Percentiles rank a stretch among this genome's conserved stretches.
phyloP scores from a whole-genome alignment of 2,329 filamentous ascomycete species.

The Aureobasidium sp. region DNA sequence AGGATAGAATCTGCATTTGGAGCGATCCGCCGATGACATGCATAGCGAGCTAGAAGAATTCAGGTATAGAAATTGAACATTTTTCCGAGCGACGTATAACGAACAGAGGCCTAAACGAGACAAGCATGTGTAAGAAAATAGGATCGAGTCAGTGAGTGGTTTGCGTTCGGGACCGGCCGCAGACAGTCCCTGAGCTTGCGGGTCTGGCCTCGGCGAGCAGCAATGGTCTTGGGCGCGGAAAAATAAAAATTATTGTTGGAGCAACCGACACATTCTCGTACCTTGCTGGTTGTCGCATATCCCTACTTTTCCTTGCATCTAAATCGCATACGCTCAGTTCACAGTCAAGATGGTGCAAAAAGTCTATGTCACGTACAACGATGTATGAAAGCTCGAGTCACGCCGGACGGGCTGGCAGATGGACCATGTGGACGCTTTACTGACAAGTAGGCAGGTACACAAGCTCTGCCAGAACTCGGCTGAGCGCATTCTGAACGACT shows the following conservation, averaged over 20 bases:
- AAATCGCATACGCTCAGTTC: background rate
- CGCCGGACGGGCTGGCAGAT: background rate
- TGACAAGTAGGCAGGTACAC: slow-evolving; percentile 63
- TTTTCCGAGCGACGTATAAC: background rate
- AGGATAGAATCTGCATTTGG: slow-evolving; percentile 29
- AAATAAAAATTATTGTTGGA: slow-evolving; percentile 13
- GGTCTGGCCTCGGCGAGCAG: slow-evolving; percentile 8
- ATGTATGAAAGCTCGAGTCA: slow-evolving; percentile 50
- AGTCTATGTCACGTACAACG: slow-evolving; percentile 85
- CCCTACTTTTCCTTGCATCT: background rate
- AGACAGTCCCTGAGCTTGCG: background rate
- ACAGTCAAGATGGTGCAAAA: slow-evolving; percentile 54
- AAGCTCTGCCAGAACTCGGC: slow-evolving; percentile 90
- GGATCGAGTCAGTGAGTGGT: background rate
- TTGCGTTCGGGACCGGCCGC: background rate
- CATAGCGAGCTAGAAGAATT: background rate
- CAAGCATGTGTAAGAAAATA: background rate
- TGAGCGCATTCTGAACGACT: slow-evolving; percentile 69
- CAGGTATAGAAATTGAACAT: slow-evolving; percentile 2
- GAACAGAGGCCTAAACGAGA: background rate
- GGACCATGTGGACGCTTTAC: background rate
- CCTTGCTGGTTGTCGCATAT: background rate
- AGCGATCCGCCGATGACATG: background rate
- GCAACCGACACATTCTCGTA: background rate
- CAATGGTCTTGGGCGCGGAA: background rate